Evolutionary conservation across 805 yeast species (phyloP).

Genomic region (Debaryomyces hansenii): DNA sequence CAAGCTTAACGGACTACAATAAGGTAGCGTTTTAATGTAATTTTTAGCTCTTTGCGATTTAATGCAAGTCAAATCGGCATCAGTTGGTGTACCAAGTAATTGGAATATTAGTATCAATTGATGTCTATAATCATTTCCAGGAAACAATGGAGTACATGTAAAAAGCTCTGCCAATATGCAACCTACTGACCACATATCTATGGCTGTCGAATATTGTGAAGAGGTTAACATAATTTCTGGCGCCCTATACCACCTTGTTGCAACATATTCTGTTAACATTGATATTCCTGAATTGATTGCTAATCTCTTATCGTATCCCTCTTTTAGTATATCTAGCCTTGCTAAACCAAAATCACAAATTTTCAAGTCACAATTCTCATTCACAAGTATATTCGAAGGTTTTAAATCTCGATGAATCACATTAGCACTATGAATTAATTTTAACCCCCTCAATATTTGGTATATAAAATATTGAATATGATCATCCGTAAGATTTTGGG

Average conservation of each 20-base stretch:
- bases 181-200: conserved; percentile 81
- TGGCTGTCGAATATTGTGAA: conserved; percentile 72
- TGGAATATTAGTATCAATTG: conserved; percentile 68
- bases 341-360: conserved; percentile 81
- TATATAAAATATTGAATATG: conserved; percentile 71
- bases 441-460: conserved; percentile 69
- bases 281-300: conserved; percentile 22
- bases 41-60: conserved; percentile 24
- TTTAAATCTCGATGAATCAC: conserved; percentile 78
- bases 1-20: conserved; percentile 16
- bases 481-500: conserved; percentile 59
- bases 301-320: conserved; percentile 14
- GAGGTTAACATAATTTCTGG: conserved; percentile 79
- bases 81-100: conserved; percentile 64
- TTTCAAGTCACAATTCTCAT: conserved; percentile 71
- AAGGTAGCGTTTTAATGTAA: conserved; percentile 27
- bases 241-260: conserved; percentile 83
- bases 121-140: conserved; percentile 72
- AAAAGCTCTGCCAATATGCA: conserved; percentile 75
- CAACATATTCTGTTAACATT: conserved; percentile 75
- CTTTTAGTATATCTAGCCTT: conserved; percentile 37
- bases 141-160: conserved; percentile 62
- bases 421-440: conserved; percentile 68
- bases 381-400: conserved; percentile 68
- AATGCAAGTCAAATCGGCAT: conserved; percentile 15